phyloP scores from a whole-genome alignment of 2,329 filamentous ascomycete species.

The Xylaria sp. region DNA sequence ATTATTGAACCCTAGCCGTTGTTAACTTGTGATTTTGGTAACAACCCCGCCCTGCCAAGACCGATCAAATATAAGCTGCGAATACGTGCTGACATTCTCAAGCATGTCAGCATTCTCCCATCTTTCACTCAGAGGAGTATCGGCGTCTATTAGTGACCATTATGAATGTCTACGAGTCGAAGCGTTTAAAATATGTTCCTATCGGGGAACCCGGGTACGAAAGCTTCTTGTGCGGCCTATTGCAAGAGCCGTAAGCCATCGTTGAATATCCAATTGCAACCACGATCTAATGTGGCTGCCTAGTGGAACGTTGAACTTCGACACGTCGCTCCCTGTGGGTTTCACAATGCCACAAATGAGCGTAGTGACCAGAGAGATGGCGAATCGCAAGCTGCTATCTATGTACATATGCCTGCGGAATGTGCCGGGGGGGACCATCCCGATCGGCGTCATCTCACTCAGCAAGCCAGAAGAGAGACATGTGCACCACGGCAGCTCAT shows the following conservation, averaged over 20 bases:
- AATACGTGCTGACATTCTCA: not conserved
- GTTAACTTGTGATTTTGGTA: not conserved
- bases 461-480: constrained; percentile 6
- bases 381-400: constrained; percentile 5
- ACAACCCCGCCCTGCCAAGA: not conserved
- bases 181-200: constrained; percentile 14
- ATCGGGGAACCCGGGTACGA: constrained; percentile 8
- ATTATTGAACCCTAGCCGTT: not conserved
- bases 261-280: not conserved
- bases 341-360: not conserved
- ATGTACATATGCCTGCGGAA: constrained; percentile 23
- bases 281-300: not conserved
- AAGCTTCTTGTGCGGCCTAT: constrained; percentile 9
- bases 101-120: not conserved
- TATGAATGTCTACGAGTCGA: constrained; percentile 19
- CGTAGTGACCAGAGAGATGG: not conserved
- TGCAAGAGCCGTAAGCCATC: constrained; percentile 21
- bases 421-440: not conserved
- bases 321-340: constrained; percentile 11
- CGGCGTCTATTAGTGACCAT: not conserved
- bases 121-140: not conserved
- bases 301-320: constrained; percentile 16
- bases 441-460: constrained; percentile 17
- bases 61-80: not conserved
- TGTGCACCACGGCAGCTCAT: constrained; percentile 8